Evolutionary conservation across 768 basidiomycete species (phyloP), one percentile per base, ranked within the genome.

Genomic region (Rhizopogon rudus): DNA sequence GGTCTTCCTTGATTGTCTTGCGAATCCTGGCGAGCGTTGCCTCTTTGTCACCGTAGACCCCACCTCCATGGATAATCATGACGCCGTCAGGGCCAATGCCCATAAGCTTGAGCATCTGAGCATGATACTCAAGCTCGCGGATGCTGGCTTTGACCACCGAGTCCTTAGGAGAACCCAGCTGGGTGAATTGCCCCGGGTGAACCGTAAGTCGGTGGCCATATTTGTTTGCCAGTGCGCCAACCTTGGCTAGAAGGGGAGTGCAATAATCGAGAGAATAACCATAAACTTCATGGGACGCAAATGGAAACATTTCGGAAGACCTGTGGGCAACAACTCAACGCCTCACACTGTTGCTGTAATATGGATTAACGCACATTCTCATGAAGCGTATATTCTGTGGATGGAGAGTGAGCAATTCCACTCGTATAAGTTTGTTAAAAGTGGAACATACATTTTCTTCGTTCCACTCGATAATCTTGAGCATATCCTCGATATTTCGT

Each of bases 251-350:
- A 22, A 81, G 71, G 3, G 72, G 54, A 5, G 80, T 75, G 6
- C 90, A 93, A 56, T 90, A 94, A 7, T 82, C 79, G 25, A 98
- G 77, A 14, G 83, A 79, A 68, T 98, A 97, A 0, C 93, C 93
- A 63, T 93, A 82, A 17, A 76, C 77, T 16, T 72, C 76, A 61
- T 98, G 95, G 1, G 88, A 89, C 0, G 93, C 93, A 62, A 88
- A 97, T 1, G 94, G 93, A 70, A 97, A 96, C 82, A 97, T 86
- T 60, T 93, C 91, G 7, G 91, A 93, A 0, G 92, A 94, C 5
- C 69, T 69, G 43, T 3, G 25, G n/a, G 22, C 37, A 28, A 43
- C 33, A 58, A 48, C 28, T 45, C 44, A 45, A 28, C 16, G 28
- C 29, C 29, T 45, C 6, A 45, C 2, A 29, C 3, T 33, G 31